Percentiles rank a stretch among this genome's conserved stretches.
These are phyloP conservation scores for Toxoplasma gondii DNA, from an alignment of 169 alveolate species.

Conservation along the genomic window DNA sequence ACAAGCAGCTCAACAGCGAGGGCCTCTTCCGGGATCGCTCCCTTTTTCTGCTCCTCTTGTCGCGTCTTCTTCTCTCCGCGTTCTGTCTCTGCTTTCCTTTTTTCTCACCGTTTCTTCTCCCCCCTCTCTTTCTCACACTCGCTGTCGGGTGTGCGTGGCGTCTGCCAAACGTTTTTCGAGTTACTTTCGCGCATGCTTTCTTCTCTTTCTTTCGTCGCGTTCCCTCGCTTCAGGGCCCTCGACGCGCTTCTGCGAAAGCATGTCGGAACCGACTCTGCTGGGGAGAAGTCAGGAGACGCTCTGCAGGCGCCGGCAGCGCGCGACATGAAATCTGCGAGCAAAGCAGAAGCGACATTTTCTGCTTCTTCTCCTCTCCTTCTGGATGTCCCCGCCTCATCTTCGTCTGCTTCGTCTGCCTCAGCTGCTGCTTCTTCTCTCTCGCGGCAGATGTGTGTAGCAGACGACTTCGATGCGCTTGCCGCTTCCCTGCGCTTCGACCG, in stretches of 20 bases:
- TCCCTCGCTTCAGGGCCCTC: background rate
- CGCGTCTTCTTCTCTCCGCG: too few relatives aligned
- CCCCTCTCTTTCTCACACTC: background rate
- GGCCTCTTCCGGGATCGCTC: too few relatives aligned
- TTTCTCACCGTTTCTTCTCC: background rate
- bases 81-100: background rate
- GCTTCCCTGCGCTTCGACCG: conserved; percentile 35
- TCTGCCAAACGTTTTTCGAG: background rate
- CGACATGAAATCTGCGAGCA: background rate
- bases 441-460: conserved; percentile 4
- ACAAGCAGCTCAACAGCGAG: too few relatives aligned
- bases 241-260: conserved; percentile 8
- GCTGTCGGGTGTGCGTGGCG: background rate
- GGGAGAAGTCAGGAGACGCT: background rate
- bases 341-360: background rate
- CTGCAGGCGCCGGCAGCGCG: background rate
- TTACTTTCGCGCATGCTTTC: background rate
- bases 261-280: background rate
- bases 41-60: too few relatives aligned
- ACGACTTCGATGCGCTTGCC: conserved; percentile 41
- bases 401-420: background rate
- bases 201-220: background rate
- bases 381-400: background rate
- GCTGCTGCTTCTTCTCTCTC: background rate
- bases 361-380: background rate